Conservation (phyloP, 257 asterid genomes). For the Solanum lignicaule region DNA sequence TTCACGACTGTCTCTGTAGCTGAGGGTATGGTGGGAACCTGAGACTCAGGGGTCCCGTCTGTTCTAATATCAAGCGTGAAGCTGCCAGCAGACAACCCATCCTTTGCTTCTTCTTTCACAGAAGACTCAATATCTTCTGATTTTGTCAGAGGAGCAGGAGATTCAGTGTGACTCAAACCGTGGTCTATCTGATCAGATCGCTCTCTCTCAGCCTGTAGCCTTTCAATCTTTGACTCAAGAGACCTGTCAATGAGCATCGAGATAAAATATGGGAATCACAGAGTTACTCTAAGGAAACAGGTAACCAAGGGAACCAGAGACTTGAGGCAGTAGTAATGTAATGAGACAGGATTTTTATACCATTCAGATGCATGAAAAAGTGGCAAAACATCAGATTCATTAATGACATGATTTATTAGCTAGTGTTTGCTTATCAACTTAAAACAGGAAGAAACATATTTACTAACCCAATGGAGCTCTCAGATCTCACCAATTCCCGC, state of each 20-base stretch:
- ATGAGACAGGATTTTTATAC: neutral
- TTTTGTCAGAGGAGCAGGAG: slow-evolving; percentile 33
- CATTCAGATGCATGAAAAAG: neutral
- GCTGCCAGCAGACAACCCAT: slow-evolving; percentile 66
- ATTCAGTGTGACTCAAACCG: slow-evolving; percentile 29
- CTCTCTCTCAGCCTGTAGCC: slow-evolving; percentile 39
- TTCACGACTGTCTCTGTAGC: slow-evolving; percentile 17
- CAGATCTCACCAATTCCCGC: slow-evolving; percentile 62
- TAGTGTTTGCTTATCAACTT: neutral
- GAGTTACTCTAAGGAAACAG: neutral
- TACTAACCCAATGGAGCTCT: slow-evolving; percentile 76
- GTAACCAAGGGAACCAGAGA: neutral
- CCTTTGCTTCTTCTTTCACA: slow-evolving; percentile 47
- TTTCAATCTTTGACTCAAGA: slow-evolving; percentile 57
- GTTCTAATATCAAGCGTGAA: slow-evolving; percentile 46
- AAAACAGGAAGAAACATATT: neutral
- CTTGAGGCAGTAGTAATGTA: neutral
- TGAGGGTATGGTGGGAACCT: slow-evolving; percentile 12
- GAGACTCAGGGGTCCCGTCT: slow-evolving; percentile 30
- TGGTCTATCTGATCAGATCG: slow-evolving; percentile 22
- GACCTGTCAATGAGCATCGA: slow-evolving; percentile 31
- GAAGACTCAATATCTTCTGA: slow-evolving; percentile 42
- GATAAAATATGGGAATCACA: neutral
- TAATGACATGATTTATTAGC: neutral
- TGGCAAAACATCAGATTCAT: neutral